These are phyloP conservation scores for Euphorbia tirucalli DNA, from an alignment of 345 rosid genomes.

Conservation along the genomic window DNA sequence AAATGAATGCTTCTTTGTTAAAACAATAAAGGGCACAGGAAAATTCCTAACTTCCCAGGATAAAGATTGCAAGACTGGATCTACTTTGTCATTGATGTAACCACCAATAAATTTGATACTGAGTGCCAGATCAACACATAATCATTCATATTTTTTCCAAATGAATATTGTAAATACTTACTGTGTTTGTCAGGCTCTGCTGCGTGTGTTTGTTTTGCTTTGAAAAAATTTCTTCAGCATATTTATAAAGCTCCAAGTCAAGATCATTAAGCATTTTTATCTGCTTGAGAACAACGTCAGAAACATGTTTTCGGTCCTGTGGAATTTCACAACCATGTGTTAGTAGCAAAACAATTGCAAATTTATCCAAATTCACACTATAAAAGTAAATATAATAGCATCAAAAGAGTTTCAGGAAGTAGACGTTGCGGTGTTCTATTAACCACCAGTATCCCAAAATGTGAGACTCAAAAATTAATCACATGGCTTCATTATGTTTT, in stretches of 20 bases:
- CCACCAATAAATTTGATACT: not conserved
- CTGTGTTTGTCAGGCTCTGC: constrained; percentile 28
- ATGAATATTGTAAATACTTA: constrained; percentile 20
- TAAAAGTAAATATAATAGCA: not conserved
- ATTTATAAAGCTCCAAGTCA: constrained; percentile 75
- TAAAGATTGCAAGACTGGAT: not conserved
- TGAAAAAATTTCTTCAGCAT: constrained; percentile 65
- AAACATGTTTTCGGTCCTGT: constrained; percentile 65
- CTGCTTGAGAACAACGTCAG: constrained; percentile 49
- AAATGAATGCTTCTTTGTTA: not conserved
- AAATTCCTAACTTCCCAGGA: not conserved
- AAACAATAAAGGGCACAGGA: not conserved
- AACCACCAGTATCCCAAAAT: not conserved
- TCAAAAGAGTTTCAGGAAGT: not conserved
- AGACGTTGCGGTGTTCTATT: not conserved
- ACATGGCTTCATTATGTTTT: not conserved
- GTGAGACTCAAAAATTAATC: not conserved
- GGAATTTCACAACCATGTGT: constrained; percentile 18
- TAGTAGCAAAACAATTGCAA: not conserved
- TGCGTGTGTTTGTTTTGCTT: constrained; percentile 46
- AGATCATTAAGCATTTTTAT: constrained; percentile 78
- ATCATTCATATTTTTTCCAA: not conserved
- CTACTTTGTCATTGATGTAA: not conserved
- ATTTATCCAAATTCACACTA: not conserved
- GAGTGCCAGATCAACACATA: not conserved